Evolutionary conservation across 1,284 basidiomycete genomes (phyloP), one percentile per base, ranked within the genome.

Genomic region (Acaromyces ingoldii): DNA sequence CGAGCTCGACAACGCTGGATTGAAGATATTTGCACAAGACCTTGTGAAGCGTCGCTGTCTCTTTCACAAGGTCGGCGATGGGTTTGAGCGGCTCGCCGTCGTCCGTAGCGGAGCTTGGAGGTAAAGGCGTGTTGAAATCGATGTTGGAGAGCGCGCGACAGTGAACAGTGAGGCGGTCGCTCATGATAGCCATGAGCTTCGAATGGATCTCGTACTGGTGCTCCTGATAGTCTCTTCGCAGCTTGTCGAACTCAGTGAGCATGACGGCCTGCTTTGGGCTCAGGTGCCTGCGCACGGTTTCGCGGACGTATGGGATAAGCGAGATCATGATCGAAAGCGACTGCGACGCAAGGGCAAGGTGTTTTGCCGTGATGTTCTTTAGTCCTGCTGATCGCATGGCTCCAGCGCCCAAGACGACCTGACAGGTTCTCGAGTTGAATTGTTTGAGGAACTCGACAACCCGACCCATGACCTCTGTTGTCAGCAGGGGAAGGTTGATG

Each of bases 201-300:
- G 89, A 83, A 76, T 98, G 92, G 49, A 99, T 96, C 79, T 98
- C 95, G 74, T 92, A 90, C 78, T 98, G 95, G 77, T 99, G 93
- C 76, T 98, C 93, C 81, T 96, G 91, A 74, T 89, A 97, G 77
- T 98, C 95, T 77, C 93, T 82, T 78, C 92, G 96, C 53, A 98
- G 82, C 79, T 95, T 96, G 79, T 98, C 95, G 75, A 98, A 99
- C 77, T 98, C 93, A 26, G 91, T 84, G 36, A 98, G 81, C 85
- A 98, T 92, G 41, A 97, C 89, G 0, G 90, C 89, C 77, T 97
- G 91, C 76, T 91, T 91, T 45, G 85, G 82, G 72, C 84, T 91
- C 42, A 98, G 80, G 77, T 97, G 92, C 51, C 95, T 82, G 41
- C 92, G 82, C 74, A 97, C 89, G 15, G 88, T 87, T 78, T 97